Conservation (phyloP, 1,284 basidiomycete genomes). For the Trichosporon sp. region DNA sequence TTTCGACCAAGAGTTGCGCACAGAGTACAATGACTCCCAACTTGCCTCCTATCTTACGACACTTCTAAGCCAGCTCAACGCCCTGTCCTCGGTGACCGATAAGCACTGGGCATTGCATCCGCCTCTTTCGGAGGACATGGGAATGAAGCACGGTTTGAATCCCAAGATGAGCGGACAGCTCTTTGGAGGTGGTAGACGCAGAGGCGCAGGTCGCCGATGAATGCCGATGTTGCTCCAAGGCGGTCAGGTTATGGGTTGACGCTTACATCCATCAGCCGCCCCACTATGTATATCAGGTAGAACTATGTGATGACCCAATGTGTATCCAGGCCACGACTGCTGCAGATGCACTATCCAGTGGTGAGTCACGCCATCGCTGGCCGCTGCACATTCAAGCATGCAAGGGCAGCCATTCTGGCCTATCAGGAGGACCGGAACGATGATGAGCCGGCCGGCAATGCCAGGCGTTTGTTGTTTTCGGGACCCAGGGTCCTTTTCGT, state of each 20-base stretch:
- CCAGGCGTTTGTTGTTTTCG: no score
- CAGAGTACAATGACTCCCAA: constrained; percentile 92
- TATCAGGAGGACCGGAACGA: no score
- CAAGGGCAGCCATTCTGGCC: no score
- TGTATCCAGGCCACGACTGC: no score
- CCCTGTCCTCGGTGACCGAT: constrained; percentile 77
- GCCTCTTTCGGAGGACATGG: constrained; percentile 11
- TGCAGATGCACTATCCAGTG: no score
- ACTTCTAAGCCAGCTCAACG: constrained; percentile 78
- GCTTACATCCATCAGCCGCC: no score
- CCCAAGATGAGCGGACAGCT: neutral
- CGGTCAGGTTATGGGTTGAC: no score
- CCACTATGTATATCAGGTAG: neutral
- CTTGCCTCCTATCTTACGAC: constrained; percentile 81
- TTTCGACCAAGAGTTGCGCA: constrained; percentile 79
- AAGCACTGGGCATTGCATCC: constrained; percentile 24
- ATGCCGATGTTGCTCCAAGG: neutral
- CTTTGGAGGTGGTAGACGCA: neutral
- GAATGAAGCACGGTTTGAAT: neutral
- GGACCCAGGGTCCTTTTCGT: no score
- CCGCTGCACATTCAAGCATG: no score
- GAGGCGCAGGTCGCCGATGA: neutral
- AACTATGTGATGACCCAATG: no score
- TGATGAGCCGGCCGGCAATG: no score
- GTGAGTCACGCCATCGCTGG: no score